Conservation (phyloP, 225 moss, liverwort and hornwort species). For the Sphagnum contortum region DNA sequence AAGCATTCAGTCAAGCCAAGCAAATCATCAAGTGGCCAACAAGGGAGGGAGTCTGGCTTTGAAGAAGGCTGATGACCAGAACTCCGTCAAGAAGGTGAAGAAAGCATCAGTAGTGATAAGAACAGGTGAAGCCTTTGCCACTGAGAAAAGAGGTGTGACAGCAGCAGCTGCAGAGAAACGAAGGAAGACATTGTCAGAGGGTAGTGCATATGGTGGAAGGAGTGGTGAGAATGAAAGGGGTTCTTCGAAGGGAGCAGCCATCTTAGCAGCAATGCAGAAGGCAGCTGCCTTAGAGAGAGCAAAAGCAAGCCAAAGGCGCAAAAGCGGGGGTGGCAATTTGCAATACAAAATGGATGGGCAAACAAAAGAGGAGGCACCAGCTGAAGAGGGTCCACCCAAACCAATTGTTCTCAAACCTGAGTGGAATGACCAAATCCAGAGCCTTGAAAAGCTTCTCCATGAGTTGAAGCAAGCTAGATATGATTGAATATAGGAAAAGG, state of each 20-base stretch:
- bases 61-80: no score
- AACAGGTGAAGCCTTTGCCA: no score
- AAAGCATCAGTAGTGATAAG: no score
- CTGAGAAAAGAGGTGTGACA: no score
- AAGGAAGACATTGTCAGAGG: background rate
- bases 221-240: constrained; percentile 6
- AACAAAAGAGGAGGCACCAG: background rate
- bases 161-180: background rate
- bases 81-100: no score
- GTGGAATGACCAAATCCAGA: constrained; percentile 4
- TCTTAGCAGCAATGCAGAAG: constrained; percentile 9
- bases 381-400: constrained; percentile 4
- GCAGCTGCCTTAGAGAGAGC: constrained; percentile 6
- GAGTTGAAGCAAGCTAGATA: constrained; percentile 5
- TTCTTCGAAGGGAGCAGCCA: constrained; percentile 2
- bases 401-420: constrained; percentile 6
- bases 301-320: constrained; percentile 2
- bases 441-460: constrained; percentile 3
- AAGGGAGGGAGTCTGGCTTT: no score
- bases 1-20: no score
- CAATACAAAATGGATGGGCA: background rate
- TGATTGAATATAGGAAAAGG: no score
- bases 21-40: no score
- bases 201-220: background rate
- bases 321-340: background rate